A percentile compares a stretch with the other conserved stretches of the same genome.
Conservation (phyloP, 257 asterid species). For the Rubia yunnanensis region DNA sequence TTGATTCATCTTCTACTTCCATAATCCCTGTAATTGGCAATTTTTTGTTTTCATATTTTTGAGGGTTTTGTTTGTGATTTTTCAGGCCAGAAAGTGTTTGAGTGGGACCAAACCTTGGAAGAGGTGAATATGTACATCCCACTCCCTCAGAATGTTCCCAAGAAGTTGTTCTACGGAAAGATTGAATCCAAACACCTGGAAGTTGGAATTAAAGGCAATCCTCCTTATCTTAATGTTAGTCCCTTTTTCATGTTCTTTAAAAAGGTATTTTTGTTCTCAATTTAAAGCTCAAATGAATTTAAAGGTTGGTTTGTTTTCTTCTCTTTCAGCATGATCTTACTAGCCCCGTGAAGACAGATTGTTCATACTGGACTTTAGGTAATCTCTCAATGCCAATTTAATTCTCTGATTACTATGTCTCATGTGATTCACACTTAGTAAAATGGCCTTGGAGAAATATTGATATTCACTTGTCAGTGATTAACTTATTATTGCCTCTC, state of each 20-base stretch:
- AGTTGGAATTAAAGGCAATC: slow-evolving; percentile 94
- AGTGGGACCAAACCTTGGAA: slow-evolving; percentile 98
- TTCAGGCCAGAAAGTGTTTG: slow-evolving; percentile 86
- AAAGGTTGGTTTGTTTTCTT: neutral
- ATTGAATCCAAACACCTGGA: slow-evolving; percentile 73
- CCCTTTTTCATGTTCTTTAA: slow-evolving; percentile 1
- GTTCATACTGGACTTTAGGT: slow-evolving; percentile 97
- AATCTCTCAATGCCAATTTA: slow-evolving; percentile 7
- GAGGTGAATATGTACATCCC: slow-evolving; percentile 88
- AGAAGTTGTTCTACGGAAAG: slow-evolving; percentile 67
- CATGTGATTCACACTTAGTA: neutral
- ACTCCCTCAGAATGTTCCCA: slow-evolving; percentile 78
- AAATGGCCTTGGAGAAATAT: neutral
- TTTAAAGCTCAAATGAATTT: neutral
- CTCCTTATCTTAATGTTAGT: slow-evolving; percentile 80
- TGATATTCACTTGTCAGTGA: neutral
- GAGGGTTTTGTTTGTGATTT: slow-evolving; percentile 9
- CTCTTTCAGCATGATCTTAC: slow-evolving; percentile 58
- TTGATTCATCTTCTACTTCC: neutral
- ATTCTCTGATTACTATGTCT: neutral
- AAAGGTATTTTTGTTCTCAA: neutral
- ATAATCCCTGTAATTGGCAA: no score
- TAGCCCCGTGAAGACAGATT: slow-evolving; percentile 83
- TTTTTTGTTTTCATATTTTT: neutral
- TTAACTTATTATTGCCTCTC: no score